Conservation (phyloP, 805 yeast genomes). For the Cyberlindnera misumaiensis region DNA sequence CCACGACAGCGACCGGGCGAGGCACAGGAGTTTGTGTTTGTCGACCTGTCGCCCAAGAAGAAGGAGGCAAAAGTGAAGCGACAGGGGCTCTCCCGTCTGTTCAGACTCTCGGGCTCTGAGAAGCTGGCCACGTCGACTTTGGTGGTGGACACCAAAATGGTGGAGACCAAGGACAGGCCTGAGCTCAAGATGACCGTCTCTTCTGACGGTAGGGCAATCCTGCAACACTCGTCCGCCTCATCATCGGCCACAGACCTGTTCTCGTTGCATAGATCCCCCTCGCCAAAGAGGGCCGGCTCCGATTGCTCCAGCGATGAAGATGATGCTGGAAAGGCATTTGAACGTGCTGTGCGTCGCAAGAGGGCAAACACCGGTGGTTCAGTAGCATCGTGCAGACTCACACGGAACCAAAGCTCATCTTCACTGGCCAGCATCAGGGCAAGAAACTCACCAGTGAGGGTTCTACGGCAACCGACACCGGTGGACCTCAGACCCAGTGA, state of each 20-base stretch:
- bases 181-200: constrained; percentile 13
- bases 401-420: constrained; percentile 20
- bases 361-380: constrained; percentile 23
- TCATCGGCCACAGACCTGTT: constrained; percentile 20
- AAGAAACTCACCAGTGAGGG: constrained; percentile 19
- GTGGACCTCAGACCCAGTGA: constrained; percentile 8
- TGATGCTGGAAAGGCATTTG: constrained; percentile 21
- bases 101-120: constrained; percentile 5
- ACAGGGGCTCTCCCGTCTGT: constrained; percentile 9
- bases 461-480: constrained; percentile 18
- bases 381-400: constrained; percentile 9
- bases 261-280: constrained; percentile 19
- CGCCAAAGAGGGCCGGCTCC: constrained; percentile 21
- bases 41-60: constrained; percentile 24
- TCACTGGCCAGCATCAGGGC: constrained; percentile 15
- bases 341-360: constrained; percentile 19
- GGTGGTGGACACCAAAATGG: not conserved
- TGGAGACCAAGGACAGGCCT: constrained; percentile 1
- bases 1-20: constrained; percentile 22
- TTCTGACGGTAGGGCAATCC: constrained; percentile 11
- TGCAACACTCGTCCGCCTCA: constrained; percentile 18
- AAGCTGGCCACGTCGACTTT: too few species aligned
- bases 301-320: constrained; percentile 8
- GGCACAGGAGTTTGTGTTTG: constrained; percentile 24
- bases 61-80: constrained; percentile 5